Evolutionary conservation across 768 basidiomycete species (phyloP).

Genomic region (Naganishia randhawae): DNA sequence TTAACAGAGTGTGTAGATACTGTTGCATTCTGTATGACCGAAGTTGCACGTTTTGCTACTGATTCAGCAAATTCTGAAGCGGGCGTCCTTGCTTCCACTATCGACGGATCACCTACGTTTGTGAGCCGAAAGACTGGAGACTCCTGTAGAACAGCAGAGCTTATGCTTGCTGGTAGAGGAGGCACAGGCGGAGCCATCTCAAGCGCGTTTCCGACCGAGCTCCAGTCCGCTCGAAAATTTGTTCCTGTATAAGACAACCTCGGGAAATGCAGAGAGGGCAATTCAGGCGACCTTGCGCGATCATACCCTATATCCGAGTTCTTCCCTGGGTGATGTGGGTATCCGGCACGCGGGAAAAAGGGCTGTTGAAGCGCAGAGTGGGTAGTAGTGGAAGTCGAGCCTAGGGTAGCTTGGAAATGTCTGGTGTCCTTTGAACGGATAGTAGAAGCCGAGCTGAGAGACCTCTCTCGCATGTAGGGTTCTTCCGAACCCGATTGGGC

Average conservation of each 20-base stretch:
- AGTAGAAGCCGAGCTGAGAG: background rate
- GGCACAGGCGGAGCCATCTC: slow-evolving; percentile 17
- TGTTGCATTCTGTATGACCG: background rate
- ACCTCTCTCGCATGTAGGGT: background rate
- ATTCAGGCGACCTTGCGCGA: slow-evolving; percentile 4
- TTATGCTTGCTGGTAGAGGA: background rate
- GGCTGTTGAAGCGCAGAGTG: background rate
- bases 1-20: background rate
- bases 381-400: background rate
- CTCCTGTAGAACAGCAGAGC: background rate
- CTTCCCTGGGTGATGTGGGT: background rate
- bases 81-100: background rate
- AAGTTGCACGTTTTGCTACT: background rate
- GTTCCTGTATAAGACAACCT: slow-evolving; percentile 19
- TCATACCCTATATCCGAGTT: background rate
- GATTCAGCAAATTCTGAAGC: background rate
- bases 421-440: background rate
- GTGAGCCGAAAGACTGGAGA: background rate
- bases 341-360: background rate
- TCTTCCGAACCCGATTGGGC: background rate
- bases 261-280: slow-evolving; percentile 28
- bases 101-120: background rate
- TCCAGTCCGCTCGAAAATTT: slow-evolving; percentile 21
- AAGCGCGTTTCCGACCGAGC: background rate
- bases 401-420: background rate